Base-by-base conservation (phyloP, 2,329 filamentous ascomycete species). In the Sporothrix sp. region DNA sequence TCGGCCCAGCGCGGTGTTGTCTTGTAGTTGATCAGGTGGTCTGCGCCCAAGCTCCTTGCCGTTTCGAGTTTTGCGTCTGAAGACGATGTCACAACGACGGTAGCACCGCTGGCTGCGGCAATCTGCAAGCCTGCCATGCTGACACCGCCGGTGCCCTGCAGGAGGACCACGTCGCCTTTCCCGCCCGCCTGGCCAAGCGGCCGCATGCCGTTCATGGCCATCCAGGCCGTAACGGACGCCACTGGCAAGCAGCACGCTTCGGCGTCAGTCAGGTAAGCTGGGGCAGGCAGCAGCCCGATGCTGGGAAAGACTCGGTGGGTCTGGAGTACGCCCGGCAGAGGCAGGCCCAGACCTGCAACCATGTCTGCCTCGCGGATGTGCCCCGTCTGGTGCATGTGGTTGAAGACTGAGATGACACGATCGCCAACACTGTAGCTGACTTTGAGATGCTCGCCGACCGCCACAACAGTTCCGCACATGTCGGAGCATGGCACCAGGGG, bases 331-430 rank as follows among this genome's bases (percentile, higher is more conserved):
- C 81, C 81, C 0, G 68, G 68, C 0, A 78, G 66, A 1, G 81
- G 82, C 3, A 80, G 67, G 4, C 84, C 83, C 11, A 85, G 66
- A 0, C 81, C 79, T 3, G 69, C 71, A 0, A 65, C 66, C 62
- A 85, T 69, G 57, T 82, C 70, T 16, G 69, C 66, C 47, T 72
- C 73, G 21, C 70, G 69, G 52, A 84, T 68, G 60, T 81, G 77
- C n/a, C 81, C 81, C 3, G 70, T 72, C 48, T 80, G 65, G 58
- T 78, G 74, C 7, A 65, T 66, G 61, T 77, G 73, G 58, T 75
- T 75, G 65, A 85, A 87, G 47, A 77, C 84, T 18, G 75, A 75
- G 50, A 84, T 71, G 35, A 87, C 82, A n/a, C 81, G 76, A 52
- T 84, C 77, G 52, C 82, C 82, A 14, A 68, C 64, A 49, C 71